These are phyloP conservation scores for Gliomastix tumulicola DNA, from an alignment of 2,329 filamentous ascomycete species.

Conservation along the genomic window DNA sequence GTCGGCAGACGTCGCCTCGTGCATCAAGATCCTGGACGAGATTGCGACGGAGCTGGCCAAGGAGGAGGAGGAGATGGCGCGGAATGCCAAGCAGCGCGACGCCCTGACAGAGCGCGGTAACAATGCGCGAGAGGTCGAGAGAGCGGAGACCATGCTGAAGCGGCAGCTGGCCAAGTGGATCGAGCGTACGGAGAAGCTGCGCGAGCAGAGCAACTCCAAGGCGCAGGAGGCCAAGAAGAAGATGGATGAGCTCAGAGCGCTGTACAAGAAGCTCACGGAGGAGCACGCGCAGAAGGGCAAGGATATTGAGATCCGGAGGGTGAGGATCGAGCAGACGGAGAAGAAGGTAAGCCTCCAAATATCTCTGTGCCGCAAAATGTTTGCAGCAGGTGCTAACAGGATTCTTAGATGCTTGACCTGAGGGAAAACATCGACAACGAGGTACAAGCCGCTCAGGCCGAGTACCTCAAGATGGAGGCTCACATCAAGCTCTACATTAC, in stretches of 20 bases:
- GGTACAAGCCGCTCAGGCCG: constrained; percentile 80
- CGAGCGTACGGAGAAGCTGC: constrained; percentile 77
- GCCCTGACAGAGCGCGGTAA: constrained; percentile 82
- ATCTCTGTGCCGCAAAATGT: too few species aligned
- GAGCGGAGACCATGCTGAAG: constrained; percentile 75
- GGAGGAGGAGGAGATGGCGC: constrained; percentile 82
- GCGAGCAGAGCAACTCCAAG: constrained; percentile 74
- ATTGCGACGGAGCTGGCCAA: constrained; percentile 77
- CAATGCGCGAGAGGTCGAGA: constrained; percentile 85
- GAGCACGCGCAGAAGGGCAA: constrained; percentile 81
- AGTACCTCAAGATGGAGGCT: constrained; percentile 95
- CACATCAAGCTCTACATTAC: constrained; percentile 97
- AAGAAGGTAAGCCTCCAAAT: constrained; percentile 70
- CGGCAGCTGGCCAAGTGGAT: constrained; percentile 81
- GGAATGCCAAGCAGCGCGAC: constrained; percentile 76
- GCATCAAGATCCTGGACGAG: constrained; percentile 84
- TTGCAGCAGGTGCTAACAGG: constrained; percentile 8
- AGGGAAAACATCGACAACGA: constrained; percentile 97
- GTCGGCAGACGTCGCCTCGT: constrained; percentile 75
- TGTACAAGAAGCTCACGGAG: constrained; percentile 75
- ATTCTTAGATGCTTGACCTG: constrained; percentile 79
- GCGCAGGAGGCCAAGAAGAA: constrained; percentile 73
- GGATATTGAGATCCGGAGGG: constrained; percentile 84
- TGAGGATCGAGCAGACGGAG: constrained; percentile 96
- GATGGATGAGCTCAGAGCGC: constrained; percentile 81